Evolutionary conservation across 2,329 filamentous ascomycete genomes (phyloP), one percentile per base, ranked within the genome.

Genomic region (Xylariaceae sp.): DNA sequence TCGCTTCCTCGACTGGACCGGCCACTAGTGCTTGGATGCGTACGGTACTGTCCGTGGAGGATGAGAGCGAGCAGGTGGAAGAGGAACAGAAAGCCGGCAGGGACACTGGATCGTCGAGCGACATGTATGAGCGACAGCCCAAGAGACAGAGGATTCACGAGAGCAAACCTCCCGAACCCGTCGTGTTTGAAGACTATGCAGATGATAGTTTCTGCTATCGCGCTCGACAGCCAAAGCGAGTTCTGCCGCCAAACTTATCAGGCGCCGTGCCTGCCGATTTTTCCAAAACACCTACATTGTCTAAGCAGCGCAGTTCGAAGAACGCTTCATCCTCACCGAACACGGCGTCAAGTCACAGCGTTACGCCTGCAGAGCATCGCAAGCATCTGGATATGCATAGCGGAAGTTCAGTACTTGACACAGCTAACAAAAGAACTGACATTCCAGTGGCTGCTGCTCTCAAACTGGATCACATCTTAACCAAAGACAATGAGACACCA

Each of bases 181-280:
- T 34, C 17, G 58, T 44, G 44, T 67, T 71, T 47, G 60, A 71
- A 49, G 67, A 65, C 56, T 64, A 57, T 48, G 34, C 62, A n/a
- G 70, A 72, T 49, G 53, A 67, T 17, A 72, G 70, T 52, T 72
- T 72, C 52, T 63, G 67, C 44, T 72, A 71, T 57, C 67, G 61
- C 63, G 58, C 67, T 58, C 68, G 68, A 37, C 62, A 57, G 11
- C 17, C 49, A 10, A 69, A 66, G 49, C 66, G 62, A 53, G 47
- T 48, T 13, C 53, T 55, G 15, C 55, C 59, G 48, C 30, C 18
- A 49, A 13, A 48, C 17, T n/a, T 37, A 37, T 54, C 45, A 5
- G 34, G 49, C 15, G n/a, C 23, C 52, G 55, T 30, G 17, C 34
- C 30, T 30, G 11, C 37, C 1, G 56, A 48, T 7, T 15, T 9